Percentiles rank a stretch among this genome's conserved stretches.
phyloP scores from a whole-genome alignment of 2,329 filamentous ascomycete species.

The Fusarium austroafricanum region DNA sequence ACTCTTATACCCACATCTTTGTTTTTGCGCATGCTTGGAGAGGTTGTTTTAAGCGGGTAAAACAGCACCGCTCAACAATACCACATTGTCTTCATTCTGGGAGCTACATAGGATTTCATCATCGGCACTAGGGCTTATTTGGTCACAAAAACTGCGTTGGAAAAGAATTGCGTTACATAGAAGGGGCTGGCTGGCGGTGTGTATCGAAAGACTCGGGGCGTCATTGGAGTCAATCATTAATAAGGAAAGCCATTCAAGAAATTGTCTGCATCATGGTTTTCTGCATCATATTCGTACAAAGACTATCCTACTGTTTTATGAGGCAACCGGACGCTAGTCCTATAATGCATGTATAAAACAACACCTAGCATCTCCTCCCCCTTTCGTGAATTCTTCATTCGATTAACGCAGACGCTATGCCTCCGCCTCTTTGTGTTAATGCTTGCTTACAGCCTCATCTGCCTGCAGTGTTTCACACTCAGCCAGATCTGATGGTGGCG shows the following conservation, averaged over 20 bases:
- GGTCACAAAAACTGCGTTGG: neutral
- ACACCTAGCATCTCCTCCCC: conserved; percentile 4
- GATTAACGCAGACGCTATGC: neutral
- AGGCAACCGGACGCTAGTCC: conserved; percentile 23
- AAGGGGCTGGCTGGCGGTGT: neutral
- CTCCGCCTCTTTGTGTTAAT: neutral
- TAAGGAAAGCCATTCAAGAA: neutral
- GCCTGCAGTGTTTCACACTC: neutral
- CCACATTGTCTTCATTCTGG: conserved; percentile 6
- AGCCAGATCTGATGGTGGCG: neutral
- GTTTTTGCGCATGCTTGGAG: neutral
- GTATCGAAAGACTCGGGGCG: neutral
- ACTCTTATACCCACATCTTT: conserved; percentile 18
- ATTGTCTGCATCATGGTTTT: neutral
- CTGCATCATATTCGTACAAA: conserved; percentile 28
- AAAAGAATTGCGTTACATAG: conserved; percentile 5
- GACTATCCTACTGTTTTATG: conserved; percentile 19
- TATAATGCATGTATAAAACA: conserved; percentile 28
- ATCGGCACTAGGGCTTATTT: neutral
- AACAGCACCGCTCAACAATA: conserved; percentile 23
- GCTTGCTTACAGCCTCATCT: conserved; percentile 1
- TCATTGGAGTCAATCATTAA: neutral
- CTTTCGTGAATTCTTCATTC: conserved; percentile 17
- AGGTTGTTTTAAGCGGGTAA: conserved; percentile 13
- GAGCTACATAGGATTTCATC: neutral